Evolutionary conservation across 306 rosid genomes (phyloP).

Genomic region (Quercus wislizeni): DNA sequence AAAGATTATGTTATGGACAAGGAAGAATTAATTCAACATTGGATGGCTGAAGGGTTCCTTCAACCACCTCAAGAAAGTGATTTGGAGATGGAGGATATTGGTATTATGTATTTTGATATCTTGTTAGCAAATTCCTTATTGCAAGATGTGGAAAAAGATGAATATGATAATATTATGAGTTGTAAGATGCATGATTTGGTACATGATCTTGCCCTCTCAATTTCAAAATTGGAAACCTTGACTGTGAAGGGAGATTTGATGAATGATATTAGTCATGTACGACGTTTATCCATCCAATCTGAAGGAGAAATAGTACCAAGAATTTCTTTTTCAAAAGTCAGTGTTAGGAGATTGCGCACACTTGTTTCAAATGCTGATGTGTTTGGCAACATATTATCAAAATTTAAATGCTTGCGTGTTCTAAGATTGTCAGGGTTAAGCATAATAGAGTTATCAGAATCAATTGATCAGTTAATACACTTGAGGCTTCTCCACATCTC

Average conservation of each 20-base stretch:
- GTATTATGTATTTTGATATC: no score
- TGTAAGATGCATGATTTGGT: constrained; percentile 27
- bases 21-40: neutral
- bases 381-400: neutral
- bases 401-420: neutral
- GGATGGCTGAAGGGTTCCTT: constrained; percentile 27
- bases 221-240: neutral
- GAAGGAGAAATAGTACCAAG: fast-evolving
- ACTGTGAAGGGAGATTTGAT: neutral
- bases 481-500: no score
- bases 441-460: neutral
- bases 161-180: neutral
- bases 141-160: neutral
- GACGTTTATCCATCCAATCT: no score
- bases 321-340: neutral
- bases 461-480: neutral
- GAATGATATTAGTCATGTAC: neutral
- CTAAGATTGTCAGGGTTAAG: neutral
- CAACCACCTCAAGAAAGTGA: neutral
- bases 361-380: neutral
- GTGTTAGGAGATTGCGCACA: neutral
- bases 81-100: neutral
- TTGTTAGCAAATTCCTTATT: constrained; percentile 12
- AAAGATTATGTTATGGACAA: neutral
- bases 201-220: constrained; percentile 13